A percentile compares a stretch with the other conserved stretches of the same genome.
These are phyloP conservation scores for Pisolithus thermaeus DNA, from an alignment of 1,284 basidiomycete genomes.

Conservation along the genomic window DNA sequence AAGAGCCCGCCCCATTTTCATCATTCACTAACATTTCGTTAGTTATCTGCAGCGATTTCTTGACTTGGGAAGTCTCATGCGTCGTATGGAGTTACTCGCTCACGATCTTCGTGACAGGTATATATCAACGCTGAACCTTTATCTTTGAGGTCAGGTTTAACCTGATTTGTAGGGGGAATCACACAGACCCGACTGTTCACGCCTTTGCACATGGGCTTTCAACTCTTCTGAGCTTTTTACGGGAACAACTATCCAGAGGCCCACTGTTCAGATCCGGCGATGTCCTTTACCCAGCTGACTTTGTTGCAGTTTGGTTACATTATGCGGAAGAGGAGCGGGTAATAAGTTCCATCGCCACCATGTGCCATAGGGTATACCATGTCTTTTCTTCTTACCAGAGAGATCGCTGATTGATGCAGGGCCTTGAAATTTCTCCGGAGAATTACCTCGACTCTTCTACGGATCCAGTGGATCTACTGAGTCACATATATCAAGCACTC, in stretches of 20 bases:
- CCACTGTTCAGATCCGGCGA: conserved; percentile 27
- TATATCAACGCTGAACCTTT: neutral
- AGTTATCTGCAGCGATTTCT: conserved; percentile 60
- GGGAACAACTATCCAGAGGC: conserved; percentile 36
- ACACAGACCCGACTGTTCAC: conserved; percentile 48
- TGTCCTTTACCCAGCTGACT: conserved; percentile 16
- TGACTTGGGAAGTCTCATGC: conserved; percentile 54
- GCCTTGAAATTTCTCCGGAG: conserved; percentile 32
- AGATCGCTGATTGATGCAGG: conserved; percentile 28
- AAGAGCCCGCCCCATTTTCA: neutral
- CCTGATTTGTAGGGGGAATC: conserved; percentile 31
- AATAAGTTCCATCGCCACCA: conserved; percentile 42
- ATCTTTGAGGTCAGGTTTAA: neutral
- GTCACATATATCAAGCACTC: conserved; percentile 49
- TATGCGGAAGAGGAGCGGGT: conserved; percentile 49
- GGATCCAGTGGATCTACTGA: conserved; percentile 45
- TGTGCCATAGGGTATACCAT: conserved; percentile 52
- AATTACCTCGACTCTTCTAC: conserved; percentile 39
- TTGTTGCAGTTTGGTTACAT: conserved; percentile 46
- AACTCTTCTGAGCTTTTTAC: conserved; percentile 45
- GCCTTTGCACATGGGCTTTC: conserved; percentile 63
- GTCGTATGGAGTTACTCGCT: conserved; percentile 56
- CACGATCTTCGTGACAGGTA: conserved; percentile 42
- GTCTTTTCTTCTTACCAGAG: neutral
- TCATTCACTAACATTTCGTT: neutral